Percentiles rank a stretch among this genome's conserved stretches.
Evolutionary conservation across 1,284 basidiomycete genomes (phyloP).

Genomic region (Apiotrichum montevideense): DNA sequence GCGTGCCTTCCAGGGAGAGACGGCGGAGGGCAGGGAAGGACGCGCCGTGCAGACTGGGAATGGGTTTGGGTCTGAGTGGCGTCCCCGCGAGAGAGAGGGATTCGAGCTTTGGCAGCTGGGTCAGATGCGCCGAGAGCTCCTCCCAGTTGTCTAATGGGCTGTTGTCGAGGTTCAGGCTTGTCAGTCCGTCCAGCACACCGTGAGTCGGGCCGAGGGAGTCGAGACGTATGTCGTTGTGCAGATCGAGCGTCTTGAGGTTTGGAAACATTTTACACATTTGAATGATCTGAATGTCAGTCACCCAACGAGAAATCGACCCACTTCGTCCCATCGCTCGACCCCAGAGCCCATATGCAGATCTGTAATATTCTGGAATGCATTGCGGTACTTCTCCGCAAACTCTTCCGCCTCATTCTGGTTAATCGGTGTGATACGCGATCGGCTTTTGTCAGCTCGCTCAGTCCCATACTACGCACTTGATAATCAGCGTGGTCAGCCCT

Average conservation of each 20-base stretch:
- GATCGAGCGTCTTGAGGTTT: conserved; percentile 58
- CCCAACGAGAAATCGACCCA: conserved; percentile 32
- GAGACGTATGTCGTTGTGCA: conserved; percentile 61
- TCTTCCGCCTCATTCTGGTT: conserved; percentile 13
- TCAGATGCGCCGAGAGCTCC: conserved; percentile 52
- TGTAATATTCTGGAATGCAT: conserved; percentile 55
- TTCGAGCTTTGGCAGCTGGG: conserved; percentile 52
- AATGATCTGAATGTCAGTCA: conserved; percentile 32
- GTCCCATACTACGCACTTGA: conserved; percentile 58
- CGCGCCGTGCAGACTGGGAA: conserved; percentile 47
- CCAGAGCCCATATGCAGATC: conserved; percentile 74
- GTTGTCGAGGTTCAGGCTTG: conserved; percentile 65
- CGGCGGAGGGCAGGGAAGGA: conserved; percentile 53
- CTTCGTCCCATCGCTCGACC: conserved; percentile 63
- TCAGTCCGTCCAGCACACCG: conserved; percentile 42
- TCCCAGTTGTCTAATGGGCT: conserved; percentile 63
- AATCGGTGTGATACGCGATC: conserved; percentile 58
- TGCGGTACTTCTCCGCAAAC: conserved; percentile 21
- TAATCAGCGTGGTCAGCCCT: conserved; percentile 58
- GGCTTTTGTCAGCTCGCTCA: conserved; percentile 18
- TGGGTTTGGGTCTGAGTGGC: conserved; percentile 48
- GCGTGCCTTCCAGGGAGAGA: conserved; percentile 1
- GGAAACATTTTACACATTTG: conserved; percentile 56
- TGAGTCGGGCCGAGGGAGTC: neutral
- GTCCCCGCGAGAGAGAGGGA: conserved; percentile 67